Percentiles rank a stretch among this genome's conserved stretches.
phyloP scores from a whole-genome alignment of 257 asterid species.

The Fraxinus pennsylvanica region DNA sequence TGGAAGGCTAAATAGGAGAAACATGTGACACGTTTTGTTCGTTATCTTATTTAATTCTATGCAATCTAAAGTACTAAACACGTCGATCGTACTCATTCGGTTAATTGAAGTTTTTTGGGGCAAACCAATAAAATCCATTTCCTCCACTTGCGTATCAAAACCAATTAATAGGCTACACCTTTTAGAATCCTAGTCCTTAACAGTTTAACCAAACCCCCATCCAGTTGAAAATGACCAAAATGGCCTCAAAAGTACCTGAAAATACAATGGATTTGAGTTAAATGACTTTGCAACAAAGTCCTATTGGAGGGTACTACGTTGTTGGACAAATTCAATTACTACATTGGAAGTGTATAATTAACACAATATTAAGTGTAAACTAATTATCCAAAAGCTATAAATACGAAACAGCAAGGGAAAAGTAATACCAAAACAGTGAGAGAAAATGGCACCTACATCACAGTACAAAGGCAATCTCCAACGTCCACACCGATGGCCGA shows the following conservation, averaged over 20 bases:
- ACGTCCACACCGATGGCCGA: constrained; percentile 64
- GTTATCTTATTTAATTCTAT: not conserved
- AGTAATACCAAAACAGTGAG: not conserved
- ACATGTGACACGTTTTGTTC: not conserved
- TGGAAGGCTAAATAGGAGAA: not conserved
- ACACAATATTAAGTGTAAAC: no score
- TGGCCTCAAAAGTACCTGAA: not conserved
- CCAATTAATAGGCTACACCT: not conserved
- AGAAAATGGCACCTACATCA: constrained; percentile 66
- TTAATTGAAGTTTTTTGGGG: not conserved
- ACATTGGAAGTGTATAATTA: no score
- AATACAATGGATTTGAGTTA: not conserved
- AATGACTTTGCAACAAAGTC: not conserved
- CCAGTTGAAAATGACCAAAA: not conserved
- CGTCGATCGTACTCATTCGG: not conserved
- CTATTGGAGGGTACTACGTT: not conserved
- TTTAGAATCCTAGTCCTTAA: not conserved
- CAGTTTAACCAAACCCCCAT: not conserved
- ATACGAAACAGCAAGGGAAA: not conserved
- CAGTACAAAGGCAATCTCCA: constrained; percentile 73
- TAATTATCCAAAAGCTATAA: not conserved
- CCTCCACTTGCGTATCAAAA: not conserved
- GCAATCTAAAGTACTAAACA: not conserved
- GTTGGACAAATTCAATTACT: not conserved
- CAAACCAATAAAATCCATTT: not conserved